Conservation (phyloP, 2,329 filamentous ascomycete genomes). For the Monosporascus sp. region DNA sequence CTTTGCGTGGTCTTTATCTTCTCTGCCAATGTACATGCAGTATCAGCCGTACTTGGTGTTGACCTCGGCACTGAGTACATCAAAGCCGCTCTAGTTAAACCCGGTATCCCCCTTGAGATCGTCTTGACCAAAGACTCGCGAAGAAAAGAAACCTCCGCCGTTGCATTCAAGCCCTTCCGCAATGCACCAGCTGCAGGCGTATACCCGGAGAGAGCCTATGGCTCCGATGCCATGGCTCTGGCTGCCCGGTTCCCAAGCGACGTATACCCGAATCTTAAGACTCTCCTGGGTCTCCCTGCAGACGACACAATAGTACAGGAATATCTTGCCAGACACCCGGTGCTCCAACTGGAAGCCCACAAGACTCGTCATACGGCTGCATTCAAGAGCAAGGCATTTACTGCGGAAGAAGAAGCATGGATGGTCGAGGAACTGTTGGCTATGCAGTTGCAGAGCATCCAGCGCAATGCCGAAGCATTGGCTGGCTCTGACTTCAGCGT, state of each 20-base stretch:
- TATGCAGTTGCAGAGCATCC: slow-evolving; percentile 92
- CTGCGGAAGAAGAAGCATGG: slow-evolving; percentile 57
- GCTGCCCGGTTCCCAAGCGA: slow-evolving; percentile 85
- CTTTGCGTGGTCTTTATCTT: slow-evolving; percentile 37
- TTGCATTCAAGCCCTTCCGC: slow-evolving; percentile 87
- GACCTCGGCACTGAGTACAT: slow-evolving; percentile 96
- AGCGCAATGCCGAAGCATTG: slow-evolving; percentile 77
- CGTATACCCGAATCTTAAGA: slow-evolving; percentile 91
- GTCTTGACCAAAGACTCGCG: slow-evolving; percentile 97
- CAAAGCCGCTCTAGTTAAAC: slow-evolving; percentile 93
- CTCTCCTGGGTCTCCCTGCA: slow-evolving; percentile 70
- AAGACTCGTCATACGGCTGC: slow-evolving; percentile 62
- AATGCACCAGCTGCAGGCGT: slow-evolving; percentile 54
- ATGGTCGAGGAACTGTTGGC: slow-evolving; percentile 89
- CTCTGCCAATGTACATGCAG: slow-evolving; percentile 44
- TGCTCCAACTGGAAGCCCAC: slow-evolving; percentile 60
- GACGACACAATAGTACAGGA: slow-evolving; percentile 57
- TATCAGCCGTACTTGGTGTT: slow-evolving; percentile 77
- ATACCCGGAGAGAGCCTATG: slow-evolving; percentile 87
- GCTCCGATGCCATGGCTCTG: slow-evolving; percentile 83
- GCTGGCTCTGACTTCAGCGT: slow-evolving; percentile 71
- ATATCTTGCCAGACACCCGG: slow-evolving; percentile 74
- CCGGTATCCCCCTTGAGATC: slow-evolving; percentile 93
- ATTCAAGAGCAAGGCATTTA: slow-evolving; percentile 72
- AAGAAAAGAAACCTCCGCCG: slow-evolving; percentile 85